Base-by-base conservation (phyloP, 1,284 basidiomycete genomes). In the Leccinum pallidistipes region DNA sequence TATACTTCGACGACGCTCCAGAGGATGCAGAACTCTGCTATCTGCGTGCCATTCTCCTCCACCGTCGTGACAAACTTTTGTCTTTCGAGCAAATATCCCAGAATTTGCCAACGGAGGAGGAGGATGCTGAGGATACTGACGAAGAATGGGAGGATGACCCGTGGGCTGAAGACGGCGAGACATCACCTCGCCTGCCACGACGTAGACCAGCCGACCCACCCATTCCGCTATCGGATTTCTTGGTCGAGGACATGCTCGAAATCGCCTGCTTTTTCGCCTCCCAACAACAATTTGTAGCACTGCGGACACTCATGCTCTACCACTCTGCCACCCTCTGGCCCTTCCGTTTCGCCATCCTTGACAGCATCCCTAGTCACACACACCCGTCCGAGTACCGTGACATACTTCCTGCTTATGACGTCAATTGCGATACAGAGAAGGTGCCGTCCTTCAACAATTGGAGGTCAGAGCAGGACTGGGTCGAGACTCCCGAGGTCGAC, bases 121-220 rank as follows among this genome's bases (percentile, higher is more conserved):
- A 66, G 11, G 66, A 66, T n/a, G 18, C 66, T 55, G 72, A 71
- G 16, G 76, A 78, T 9, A 73, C 78, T 38, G 85, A 86, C 58
- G 80, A 76, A 40, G 87, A 86, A 67, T 90, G 86, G 86, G 86
- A 88, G 67, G 92, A 94, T 68, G 92, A 95, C 74, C 91, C 92
- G 10, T 95, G 91, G 91, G 87, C 79, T 21, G 85, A 88, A 47
- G 78, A 76, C 9, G 71, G 74, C 40, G 72, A 68, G 40, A 75
- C 69, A 65, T 69, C 69, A 31, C 65, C 66, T 59, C 65, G 71
- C 40, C 53, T 70, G 27, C 60, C 74, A 50, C 68, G 72, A 52
- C 62, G 69, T 45, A 58, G 70, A 54, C 55, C 67, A 11, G 58
- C 62, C 34, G 69, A 67, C 55, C 76, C 77, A 1, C 83, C 84